Base-by-base conservation (phyloP, 495 filamentous ascomycete genomes). In the Cercophora newfieldiana region DNA sequence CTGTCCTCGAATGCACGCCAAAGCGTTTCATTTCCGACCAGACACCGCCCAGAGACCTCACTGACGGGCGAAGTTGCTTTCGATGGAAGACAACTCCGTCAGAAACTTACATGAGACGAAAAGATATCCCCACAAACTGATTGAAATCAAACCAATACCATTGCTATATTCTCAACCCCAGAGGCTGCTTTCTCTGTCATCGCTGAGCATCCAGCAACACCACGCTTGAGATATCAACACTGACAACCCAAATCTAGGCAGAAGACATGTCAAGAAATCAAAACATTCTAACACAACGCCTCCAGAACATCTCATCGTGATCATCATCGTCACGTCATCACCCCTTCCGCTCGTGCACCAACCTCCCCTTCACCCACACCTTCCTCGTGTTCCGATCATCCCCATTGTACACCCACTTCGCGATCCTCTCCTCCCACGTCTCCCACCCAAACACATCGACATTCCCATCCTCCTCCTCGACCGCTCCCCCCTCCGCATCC, bases 371-470 rank as follows among this genome's bases (percentile, higher is more conserved):
- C 25, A 97, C 91, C 91, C 91, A 97, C 0, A 97, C 93, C 59
- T 78, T 84, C 69, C 77, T 78, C 1, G 90, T 90, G 78, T 96
- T 96, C 68, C 93, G 76, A 74, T 96, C 93, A 81, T 95, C 91
- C 0, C 93, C 93, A 60, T 85, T 89, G 79, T 87, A 97, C 56
- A 96, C 82, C 93, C 93, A 97, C 84, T 97, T 97, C 24, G 90
- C 89, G 10, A 96, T 72, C 71, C 80, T 84, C 59, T 96, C 90
- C 22, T 85, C 81, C 91, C 89, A 92, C 2, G 51, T 83, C 82
- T 97, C 93, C 82, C 84, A 89, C n/a, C 92, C 92, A 82, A 94
- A 97, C 8, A 94, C 72, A 81, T 97, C 92, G 6, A 95, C 91
- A 28, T 85, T 79, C 0, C 85, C 78, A 22, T 72, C 64, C 30